Base-by-base conservation (phyloP, 2,329 filamentous ascomycete genomes). In the Phyllosticta paracitricarpa region DNA sequence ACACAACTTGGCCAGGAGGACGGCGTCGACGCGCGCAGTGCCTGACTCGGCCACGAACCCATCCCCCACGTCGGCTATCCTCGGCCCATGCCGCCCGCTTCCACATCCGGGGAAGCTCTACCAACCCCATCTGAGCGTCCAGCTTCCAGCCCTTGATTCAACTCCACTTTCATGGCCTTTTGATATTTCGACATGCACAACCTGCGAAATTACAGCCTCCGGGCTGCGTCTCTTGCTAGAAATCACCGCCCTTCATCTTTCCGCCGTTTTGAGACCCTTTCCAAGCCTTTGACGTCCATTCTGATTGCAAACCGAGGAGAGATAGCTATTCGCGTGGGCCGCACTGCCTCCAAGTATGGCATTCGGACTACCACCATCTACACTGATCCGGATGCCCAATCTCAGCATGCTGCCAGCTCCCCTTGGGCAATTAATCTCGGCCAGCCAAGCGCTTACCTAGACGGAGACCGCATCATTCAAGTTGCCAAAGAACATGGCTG, bases 221-320 rank as follows among this genome's bases (percentile, higher is more conserved):
- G 40, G 14, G 2, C 40, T 48, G 17, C 40, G 17, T 17, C 40
- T n/a, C 14, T 48, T 48, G 40, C 40, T 48, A 14, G 17, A 17
- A 48, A n/a, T n/a, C 12, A n/a, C 14, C 40, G 12, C 17, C 17
- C n/a, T n/a, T 6, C 40, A 48, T 17, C 40, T 6, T 6, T 14
- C 40, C 40, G 40, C 14, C 40, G 52, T 25, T 54, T 54, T 54
- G 52, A 28, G 12, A n/a, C 40, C n/a, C n/a, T 48, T 14, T 48
- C 40, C 40, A 61, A 56, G 58, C 58, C 58, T 10, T 52, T 83
- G 58, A 86, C 85, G 61, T 96, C 91, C 8, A 89, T 97, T 52
- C 82, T 99, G 25, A 97, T 99, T 72, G 94, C 94, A 59, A 99
- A 99, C 73, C 87, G 94, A 68, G 94, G 94, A 68, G 94, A 99